Base-by-base conservation (phyloP, 2,329 filamentous ascomycete genomes). In the Colletotrichum sansevieriae region DNA sequence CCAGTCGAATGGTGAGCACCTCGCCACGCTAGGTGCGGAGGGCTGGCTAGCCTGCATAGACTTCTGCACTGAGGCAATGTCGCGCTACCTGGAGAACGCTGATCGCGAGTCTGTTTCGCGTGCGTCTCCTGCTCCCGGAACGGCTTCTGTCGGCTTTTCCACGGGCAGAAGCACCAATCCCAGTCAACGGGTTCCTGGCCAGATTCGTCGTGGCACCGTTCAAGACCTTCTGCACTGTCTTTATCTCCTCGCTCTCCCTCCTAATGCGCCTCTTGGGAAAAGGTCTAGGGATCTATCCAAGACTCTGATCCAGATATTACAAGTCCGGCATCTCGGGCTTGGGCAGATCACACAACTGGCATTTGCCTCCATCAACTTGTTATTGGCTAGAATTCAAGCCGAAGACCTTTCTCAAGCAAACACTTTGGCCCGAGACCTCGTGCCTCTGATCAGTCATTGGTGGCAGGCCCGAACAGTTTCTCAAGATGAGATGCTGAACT, bases 1-100 rank as follows among this genome's bases (percentile, higher is more conserved):
- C 74, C 88, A 89, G 52, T 87, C 93, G 18, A 94, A 97, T 77
- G 89, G 92, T 33, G 97, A 98, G 78, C 90, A 94, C 74, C 83
- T 98, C 12, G 86, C 89, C 11, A 80, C 83, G 25, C 78, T 82
- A 15, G 78, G 81, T 3, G 83, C 82, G 20, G 84, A 88, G 13
- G 85, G 89, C 65, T 97, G 95, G 94, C 82, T 88, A 55, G 79
- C 81, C 10, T 87, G 91, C 58, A 85, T 92, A 15, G 85, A 90
- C 58, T 96, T 98, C 74, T 92, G 93, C 72, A 82, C 90, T 60
- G 82, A 87, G 35, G 83, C 84, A n/a, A 83, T 97, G 41, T 80
- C 82, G 18, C 78, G 80, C n/a, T 84, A 85, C 72, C 74, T 87
- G 8, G 83, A 83, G 10, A 77, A 79, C 63, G 76, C 76, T 11